phyloP scores from a whole-genome alignment of 2,329 filamentous ascomycete species.

The Elsinoe perseae region DNA sequence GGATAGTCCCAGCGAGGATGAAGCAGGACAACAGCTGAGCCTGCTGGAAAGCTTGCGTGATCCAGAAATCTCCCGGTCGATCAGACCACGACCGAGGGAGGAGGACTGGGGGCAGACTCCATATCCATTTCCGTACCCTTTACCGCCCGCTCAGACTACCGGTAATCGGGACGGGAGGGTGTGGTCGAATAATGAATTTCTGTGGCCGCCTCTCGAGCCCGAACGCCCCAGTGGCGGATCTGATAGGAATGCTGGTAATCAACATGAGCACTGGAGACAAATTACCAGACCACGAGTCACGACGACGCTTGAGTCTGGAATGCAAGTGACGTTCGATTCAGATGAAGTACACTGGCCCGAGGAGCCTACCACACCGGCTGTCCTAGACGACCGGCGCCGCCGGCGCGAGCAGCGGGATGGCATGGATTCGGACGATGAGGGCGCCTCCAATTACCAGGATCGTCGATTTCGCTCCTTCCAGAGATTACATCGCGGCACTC shows the following conservation, averaged over 20 bases:
- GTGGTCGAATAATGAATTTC: slow-evolving; percentile 6
- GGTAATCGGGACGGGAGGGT: slow-evolving; percentile 7
- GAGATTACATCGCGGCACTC: slow-evolving; percentile 9
- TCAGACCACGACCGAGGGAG: slow-evolving; percentile 7
- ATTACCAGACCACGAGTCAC: neutral
- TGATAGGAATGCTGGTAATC: neutral
- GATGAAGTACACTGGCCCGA: slow-evolving; percentile 19
- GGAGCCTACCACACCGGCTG: slow-evolving; percentile 17
- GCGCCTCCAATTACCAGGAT: slow-evolving; percentile 10
- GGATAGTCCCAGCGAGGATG: slow-evolving; percentile 19
- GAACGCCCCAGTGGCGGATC: neutral
- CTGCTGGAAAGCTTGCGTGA: slow-evolving; percentile 21
- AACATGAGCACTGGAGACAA: neutral
- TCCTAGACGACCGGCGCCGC: slow-evolving; percentile 17
- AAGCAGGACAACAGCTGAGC: slow-evolving; percentile 21
- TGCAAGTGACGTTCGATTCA: slow-evolving; percentile 9
- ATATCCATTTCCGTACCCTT: slow-evolving; percentile 5
- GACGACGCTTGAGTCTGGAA: slow-evolving; percentile 10
- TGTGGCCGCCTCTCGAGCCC: slow-evolving; percentile 17
- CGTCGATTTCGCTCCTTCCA: slow-evolving; percentile 14
- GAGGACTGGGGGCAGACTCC: slow-evolving; percentile 12
- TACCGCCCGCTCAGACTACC: slow-evolving; percentile 4
- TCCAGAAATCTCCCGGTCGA: slow-evolving; percentile 18
- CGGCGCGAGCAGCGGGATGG: slow-evolving; percentile 17
- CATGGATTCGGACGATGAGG: slow-evolving; percentile 15